These are phyloP conservation scores for Trebouxia sp. DNA, from an alignment of 139 green algal genomes.

Conservation along the genomic window DNA sequence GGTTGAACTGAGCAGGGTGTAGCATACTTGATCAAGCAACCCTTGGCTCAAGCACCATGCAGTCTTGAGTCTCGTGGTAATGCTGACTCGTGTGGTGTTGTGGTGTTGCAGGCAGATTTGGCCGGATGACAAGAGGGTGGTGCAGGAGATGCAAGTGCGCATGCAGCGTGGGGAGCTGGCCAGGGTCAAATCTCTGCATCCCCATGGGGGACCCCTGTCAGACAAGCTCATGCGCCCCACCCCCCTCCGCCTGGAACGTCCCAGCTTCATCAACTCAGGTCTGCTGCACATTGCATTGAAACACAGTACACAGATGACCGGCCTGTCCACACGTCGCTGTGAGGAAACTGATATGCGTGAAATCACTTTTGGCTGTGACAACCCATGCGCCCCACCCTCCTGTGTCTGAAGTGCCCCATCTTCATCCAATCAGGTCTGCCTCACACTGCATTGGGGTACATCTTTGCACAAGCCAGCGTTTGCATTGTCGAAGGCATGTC, in stretches of 20 bases:
- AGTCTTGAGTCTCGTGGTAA: too few relatives aligned
- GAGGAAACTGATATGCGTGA: too few relatives aligned
- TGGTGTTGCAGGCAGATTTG: slow-evolving; percentile 44
- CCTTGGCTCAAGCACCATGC: too few relatives aligned
- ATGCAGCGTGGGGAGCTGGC: slow-evolving; percentile 15
- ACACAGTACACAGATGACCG: neutral
- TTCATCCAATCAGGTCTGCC: slow-evolving; percentile 19
- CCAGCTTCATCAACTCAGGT: slow-evolving; percentile 24
- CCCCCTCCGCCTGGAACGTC: neutral
- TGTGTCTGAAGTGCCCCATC: neutral
- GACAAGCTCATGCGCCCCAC: neutral
- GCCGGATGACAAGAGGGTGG: slow-evolving; percentile 51
- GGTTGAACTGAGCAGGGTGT: too few relatives aligned
- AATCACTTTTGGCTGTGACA: too few relatives aligned
- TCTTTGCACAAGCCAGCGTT: neutral
- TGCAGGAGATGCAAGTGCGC: slow-evolving; percentile 56
- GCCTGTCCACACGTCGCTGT: too few relatives aligned
- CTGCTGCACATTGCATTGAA: neutral
- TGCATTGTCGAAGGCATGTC: too few relatives aligned
- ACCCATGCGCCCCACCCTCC: neutral
- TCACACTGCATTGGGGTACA: neutral
- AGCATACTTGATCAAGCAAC: too few relatives aligned
- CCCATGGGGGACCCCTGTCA: neutral
- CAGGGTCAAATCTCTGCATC: neutral
- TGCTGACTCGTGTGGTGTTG: neutral